phyloP scores from a whole-genome alignment of 148 eudicot genomes.

The Agrostemma githago region DNA sequence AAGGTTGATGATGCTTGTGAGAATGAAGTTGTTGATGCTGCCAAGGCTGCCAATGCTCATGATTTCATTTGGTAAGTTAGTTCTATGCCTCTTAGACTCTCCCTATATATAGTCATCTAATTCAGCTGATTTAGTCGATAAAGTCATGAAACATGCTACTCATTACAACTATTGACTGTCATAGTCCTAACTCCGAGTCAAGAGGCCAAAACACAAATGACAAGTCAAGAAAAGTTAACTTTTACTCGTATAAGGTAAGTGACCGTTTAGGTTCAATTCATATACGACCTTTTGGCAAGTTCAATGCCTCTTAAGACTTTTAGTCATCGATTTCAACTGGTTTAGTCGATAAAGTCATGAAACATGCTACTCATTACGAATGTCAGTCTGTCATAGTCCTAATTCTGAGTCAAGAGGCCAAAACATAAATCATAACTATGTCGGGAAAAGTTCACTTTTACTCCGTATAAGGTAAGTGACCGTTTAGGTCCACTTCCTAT shows the following conservation, averaged over 20 bases:
- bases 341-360: background rate
- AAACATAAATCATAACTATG: background rate
- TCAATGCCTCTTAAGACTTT: background rate
- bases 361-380: background rate
- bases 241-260: too few relatives aligned
- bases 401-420: background rate
- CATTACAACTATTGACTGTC: background rate
- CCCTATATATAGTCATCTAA: too few relatives aligned
- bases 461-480: too few relatives aligned
- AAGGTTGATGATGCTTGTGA: conserved; percentile 70
- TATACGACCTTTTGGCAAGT: conserved; percentile 52
- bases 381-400: background rate
- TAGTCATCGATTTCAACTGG: too few relatives aligned
- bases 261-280: too few relatives aligned
- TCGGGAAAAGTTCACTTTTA: too few relatives aligned
- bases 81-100: background rate
- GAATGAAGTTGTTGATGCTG: conserved; percentile 66
- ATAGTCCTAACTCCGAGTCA: background rate
- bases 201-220: background rate
- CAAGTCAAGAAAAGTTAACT: background rate
- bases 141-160: background rate
- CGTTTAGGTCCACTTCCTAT: too few relatives aligned
- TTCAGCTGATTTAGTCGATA: background rate
- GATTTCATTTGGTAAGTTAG: conserved; percentile 89
- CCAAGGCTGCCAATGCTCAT: conserved; percentile 87